Base-by-base conservation (phyloP, 176 grass and related monocot genomes). In the Tillandsia fasciculata region DNA sequence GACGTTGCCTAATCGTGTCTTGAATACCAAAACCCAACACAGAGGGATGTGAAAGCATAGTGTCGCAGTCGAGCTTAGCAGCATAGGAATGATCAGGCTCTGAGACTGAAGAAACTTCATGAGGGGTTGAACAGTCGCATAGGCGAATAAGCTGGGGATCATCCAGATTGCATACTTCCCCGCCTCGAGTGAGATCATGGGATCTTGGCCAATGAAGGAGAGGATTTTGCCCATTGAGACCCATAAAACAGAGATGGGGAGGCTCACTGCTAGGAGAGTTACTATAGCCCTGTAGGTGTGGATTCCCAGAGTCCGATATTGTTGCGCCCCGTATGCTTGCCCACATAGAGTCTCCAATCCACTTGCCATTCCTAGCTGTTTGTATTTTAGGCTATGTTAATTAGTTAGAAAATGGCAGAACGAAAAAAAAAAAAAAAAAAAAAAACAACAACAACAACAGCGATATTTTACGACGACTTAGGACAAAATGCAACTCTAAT, bases 81-180 rank as follows among this genome's bases (percentile, higher is more conserved):
- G 72, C 88, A 96, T 86, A 66, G 92, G 92, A 50, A 86, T 54
- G 71, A 91, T 86, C 9, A 96, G 72, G 71, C 85, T 86, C 67
- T 96, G 92, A 17, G 76, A 81, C 50, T 91, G 92, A 26, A 96
- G 76, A 75, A 96, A 91, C n/a, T 96, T 96, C 49, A 84, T 83
- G 2, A 91, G 69, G 28, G 92, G 88, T 69, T 96, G 92, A 33
- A 51, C 59, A 14, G 87, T 26, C 9, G 92, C 88, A 3, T 79
- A 82, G 33, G 92, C 92, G n/a, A 91, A 91, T 14, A 96, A 74
- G 49, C 78, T 71, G 26, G 92, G 91, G 27, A 96, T 91, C 73
- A 96, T 67, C 85, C 83, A 96, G 12, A 82, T 23, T 51, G 90
- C 84, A 64, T 96, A 96, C 78, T 76, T 91, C 8, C 80, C 85